These are phyloP conservation scores for Coix lacrymajobi DNA, from an alignment of 176 grass and related monocot genomes.

Conservation along the genomic window DNA sequence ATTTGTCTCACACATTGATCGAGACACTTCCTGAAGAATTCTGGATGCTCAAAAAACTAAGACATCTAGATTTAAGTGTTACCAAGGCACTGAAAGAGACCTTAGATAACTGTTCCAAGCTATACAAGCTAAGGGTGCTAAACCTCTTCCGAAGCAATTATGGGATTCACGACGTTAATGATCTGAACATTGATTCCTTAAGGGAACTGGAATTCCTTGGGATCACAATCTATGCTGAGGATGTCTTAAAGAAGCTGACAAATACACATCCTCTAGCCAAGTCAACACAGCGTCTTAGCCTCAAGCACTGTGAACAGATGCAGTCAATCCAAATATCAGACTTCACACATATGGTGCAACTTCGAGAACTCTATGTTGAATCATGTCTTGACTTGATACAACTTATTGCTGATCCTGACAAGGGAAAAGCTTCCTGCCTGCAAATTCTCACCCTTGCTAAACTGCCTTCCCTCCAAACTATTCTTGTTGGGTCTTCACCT, in stretches of 20 bases:
- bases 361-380: constrained; percentile 56
- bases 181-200: constrained; percentile 50
- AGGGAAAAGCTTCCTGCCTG: constrained; percentile 21
- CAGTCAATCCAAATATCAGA: constrained; percentile 41
- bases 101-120: constrained; percentile 49
- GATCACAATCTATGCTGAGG: constrained; percentile 60
- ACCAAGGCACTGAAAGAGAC: constrained; percentile 39
- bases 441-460: constrained; percentile 44
- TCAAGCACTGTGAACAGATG: constrained; percentile 44
- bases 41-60: constrained; percentile 40
- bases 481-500: constrained; percentile 22
- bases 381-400: constrained; percentile 46
- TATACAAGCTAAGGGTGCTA: constrained; percentile 48
- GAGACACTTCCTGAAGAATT: constrained; percentile 40
- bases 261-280: constrained; percentile 52
- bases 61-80: constrained; percentile 48
- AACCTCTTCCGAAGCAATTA: constrained; percentile 60
- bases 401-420: constrained; percentile 20
- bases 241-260: constrained; percentile 50
- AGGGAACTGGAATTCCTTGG: constrained; percentile 38
- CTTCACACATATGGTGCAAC: constrained; percentile 45
- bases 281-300: constrained; percentile 45
- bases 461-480: constrained; percentile 38
- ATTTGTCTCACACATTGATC: constrained; percentile 51
- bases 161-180: constrained; percentile 38